A percentile compares a stretch with the other conserved stretches of the same genome.
Conservation (phyloP, 148 eudicot genomes). For the Rhododendron simsii region DNA sequence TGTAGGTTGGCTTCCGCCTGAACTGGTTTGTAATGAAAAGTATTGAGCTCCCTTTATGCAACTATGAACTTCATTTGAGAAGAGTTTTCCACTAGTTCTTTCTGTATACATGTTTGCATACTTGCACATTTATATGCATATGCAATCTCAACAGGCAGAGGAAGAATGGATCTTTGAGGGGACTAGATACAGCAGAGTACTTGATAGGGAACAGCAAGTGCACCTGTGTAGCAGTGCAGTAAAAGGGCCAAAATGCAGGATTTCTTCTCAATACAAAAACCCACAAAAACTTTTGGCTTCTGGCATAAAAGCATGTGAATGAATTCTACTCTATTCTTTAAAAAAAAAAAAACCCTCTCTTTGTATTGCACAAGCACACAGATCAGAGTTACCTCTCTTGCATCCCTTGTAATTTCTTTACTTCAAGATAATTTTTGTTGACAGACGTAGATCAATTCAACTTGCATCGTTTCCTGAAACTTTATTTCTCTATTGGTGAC, state of each 20-base stretch:
- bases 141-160: constrained; percentile 23
- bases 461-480: neutral
- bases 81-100: neutral
- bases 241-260: constrained; percentile 56
- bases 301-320: constrained; percentile 27
- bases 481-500: neutral
- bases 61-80: neutral
- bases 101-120: neutral
- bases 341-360: neutral
- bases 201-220: constrained; percentile 56
- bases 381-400: neutral
- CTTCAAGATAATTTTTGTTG: neutral
- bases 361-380: too few species aligned
- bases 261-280: constrained; percentile 59
- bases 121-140: neutral
- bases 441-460: neutral
- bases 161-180: constrained; percentile 29
- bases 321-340: neutral
- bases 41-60: neutral
- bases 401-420: neutral
- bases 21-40: too few species aligned
- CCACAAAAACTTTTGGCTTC: constrained; percentile 58
- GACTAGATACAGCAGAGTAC: constrained; percentile 51
- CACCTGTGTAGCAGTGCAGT: constrained; percentile 64
- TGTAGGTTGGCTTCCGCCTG: too few species aligned